A percentile compares a stretch with the other conserved stretches of the same genome.
Conservation (phyloP, 2,329 filamentous ascomycete species). For the Xylariales sp. region DNA sequence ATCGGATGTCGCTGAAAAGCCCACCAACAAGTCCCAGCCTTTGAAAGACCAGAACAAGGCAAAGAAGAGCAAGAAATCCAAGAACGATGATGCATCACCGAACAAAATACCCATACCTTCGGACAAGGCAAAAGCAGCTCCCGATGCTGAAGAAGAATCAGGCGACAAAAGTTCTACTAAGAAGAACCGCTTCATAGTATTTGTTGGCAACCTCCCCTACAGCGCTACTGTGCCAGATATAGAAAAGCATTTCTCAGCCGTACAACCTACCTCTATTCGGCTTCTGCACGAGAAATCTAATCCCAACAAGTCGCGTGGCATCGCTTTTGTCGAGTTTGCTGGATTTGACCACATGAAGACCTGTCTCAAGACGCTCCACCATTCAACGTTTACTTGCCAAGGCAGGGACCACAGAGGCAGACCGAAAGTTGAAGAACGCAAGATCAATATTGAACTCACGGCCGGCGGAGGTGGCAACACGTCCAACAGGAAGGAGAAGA, state of each 20-base stretch:
- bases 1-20: not conserved
- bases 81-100: slow-evolving; percentile 11
- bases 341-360: slow-evolving; percentile 88
- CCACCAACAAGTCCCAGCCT: not conserved
- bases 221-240: slow-evolving; percentile 69
- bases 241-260: slow-evolving; percentile 70
- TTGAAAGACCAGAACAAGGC: slow-evolving; percentile 20
- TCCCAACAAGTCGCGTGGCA: slow-evolving; percentile 64
- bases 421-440: slow-evolving; percentile 48
- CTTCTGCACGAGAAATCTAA: slow-evolving; percentile 65
- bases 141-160: not conserved
- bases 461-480: slow-evolving; percentile 84
- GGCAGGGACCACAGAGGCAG: slow-evolving; percentile 29
- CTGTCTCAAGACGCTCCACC: slow-evolving; percentile 86
- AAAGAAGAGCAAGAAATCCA: slow-evolving; percentile 25
- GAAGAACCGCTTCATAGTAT: slow-evolving; percentile 67
- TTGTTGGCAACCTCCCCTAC: slow-evolving; percentile 89
- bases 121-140: not conserved
- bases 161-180: slow-evolving; percentile 4
- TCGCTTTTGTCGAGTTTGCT: slow-evolving; percentile 86
- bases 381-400: slow-evolving; percentile 62
- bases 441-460: slow-evolving; percentile 92
- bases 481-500: slow-evolving; percentile 66
- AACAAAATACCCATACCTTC: no score
- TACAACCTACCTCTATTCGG: slow-evolving; percentile 67